Evolutionary conservation across 2,329 filamentous ascomycete genomes (phyloP), one percentile per base, ranked within the genome.

Genomic region (Purpureocillium takamizusanense): DNA sequence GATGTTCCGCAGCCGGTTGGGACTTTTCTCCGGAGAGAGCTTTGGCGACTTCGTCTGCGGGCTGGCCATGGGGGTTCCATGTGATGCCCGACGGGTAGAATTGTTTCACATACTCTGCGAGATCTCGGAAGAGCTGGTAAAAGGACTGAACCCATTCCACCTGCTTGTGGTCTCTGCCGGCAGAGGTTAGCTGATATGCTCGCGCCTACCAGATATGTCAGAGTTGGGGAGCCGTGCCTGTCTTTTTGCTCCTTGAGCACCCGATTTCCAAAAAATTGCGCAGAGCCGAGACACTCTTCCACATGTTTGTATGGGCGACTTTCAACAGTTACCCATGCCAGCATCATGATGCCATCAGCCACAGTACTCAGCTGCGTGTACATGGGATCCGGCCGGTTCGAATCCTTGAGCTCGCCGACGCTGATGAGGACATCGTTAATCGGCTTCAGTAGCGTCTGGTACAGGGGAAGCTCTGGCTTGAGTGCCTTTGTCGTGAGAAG

Each of bases 181-280:
- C 30, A 50, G 6, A 7, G 28, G 35, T 49, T 15, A 45, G 38
- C 42, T 28, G n/a, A 23, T 32, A 7, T 16, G 17, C 31, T 21
- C 9, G 25, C 16, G 27, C 13, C n/a, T 27, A 17, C 9, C n/a
- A 16, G 11, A 13, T n/a, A 8, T 13, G 16, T 16, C 2, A 30
- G 34, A 28, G 17, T 4, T 5, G 14, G 28, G 15, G 11, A 17
- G 30, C 39, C 60, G 28, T 51, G 69, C 68, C 73, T 77, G 37
- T 78, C 89, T 65, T 94, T 95, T 61, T 84, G 81, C 51, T 94
- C 84, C 65, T 88, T 94, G 50, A 97, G 67, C 29, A 98, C 86
- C 51, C 89, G 80, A 67, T 98, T 97, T 27, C 92, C 92, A 52
- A 86, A 95, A 67, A 94, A 94, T 59, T 97, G 83, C 31, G 89